Evolutionary conservation across 257 asterid species (phyloP).

Genomic region (Nicotiana obtusifolia): DNA sequence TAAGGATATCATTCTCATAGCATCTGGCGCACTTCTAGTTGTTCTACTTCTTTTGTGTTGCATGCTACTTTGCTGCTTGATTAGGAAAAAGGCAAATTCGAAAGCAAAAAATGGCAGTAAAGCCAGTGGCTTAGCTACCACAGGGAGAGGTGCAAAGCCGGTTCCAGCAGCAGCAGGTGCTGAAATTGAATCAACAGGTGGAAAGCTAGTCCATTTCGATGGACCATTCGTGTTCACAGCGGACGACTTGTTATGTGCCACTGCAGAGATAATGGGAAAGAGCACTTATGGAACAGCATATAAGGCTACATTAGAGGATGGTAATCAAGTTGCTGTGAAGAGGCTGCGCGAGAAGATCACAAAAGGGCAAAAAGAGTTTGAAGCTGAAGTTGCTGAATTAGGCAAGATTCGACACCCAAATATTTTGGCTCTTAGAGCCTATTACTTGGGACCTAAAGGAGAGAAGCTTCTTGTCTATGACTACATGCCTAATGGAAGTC

Average conservation of each 20-base stretch:
- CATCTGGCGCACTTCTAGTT: slow-evolving; percentile 39
- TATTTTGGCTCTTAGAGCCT: slow-evolving; percentile 79
- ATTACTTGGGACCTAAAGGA: slow-evolving; percentile 92
- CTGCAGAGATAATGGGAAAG: slow-evolving; percentile 97
- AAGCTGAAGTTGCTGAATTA: slow-evolving; percentile 62
- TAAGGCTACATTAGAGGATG: slow-evolving; percentile 85
- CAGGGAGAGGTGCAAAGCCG: background rate
- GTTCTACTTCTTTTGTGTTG: slow-evolving; percentile 38
- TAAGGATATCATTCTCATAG: slow-evolving; percentile 45
- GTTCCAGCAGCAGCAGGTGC: background rate
- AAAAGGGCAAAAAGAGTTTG: slow-evolving; percentile 76
- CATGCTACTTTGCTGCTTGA: slow-evolving; percentile 34
- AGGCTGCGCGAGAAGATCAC: slow-evolving; percentile 89
- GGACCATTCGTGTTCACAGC: slow-evolving; percentile 86
- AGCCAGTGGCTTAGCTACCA: background rate
- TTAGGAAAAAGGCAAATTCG: slow-evolving; percentile 30
- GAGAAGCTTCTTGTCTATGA: slow-evolving; percentile 98
- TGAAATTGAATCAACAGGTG: slow-evolving; percentile 41
- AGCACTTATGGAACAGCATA: slow-evolving; percentile 79
- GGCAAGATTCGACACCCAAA: slow-evolving; percentile 72
- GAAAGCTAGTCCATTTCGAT: slow-evolving; percentile 87
- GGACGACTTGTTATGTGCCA: slow-evolving; percentile 81
- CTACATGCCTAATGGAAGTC: slow-evolving; percentile 74
- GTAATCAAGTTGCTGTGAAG: slow-evolving; percentile 75
- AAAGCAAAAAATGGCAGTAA: slow-evolving; percentile 18